These are phyloP conservation scores for Scheffersomyces cryptocercus DNA, from an alignment of 1,139 yeast genomes.

Conservation along the genomic window DNA sequence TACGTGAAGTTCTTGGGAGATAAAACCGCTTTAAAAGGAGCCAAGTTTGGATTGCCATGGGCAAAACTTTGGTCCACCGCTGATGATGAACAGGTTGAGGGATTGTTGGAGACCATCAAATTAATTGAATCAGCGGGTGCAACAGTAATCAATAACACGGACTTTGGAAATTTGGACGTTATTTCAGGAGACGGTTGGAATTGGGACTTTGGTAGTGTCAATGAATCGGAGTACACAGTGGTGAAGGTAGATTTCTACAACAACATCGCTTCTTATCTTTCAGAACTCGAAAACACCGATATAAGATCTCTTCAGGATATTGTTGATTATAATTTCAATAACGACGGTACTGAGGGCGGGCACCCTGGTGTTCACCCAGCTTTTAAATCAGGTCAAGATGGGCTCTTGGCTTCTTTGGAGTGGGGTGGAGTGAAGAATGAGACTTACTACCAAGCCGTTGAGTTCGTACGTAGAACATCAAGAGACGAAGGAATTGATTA, in stretches of 20 bases:
- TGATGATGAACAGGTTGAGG: conserved; percentile 11
- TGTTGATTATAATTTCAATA: conserved; percentile 17
- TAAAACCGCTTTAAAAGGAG: conserved; percentile 20
- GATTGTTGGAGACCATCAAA: conserved; percentile 13
- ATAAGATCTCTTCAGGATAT: conserved; percentile 19
- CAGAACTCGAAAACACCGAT: conserved; percentile 18
- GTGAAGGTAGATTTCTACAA: conserved; percentile 24
- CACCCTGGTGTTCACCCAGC: conserved; percentile 16
- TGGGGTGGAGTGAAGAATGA: conserved; percentile 22
- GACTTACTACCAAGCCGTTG: conserved; percentile 24
- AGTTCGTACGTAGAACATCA: conserved; percentile 19
- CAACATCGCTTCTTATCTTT: conserved; percentile 17
- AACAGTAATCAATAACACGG: conserved; percentile 18
- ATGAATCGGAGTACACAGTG: conserved; percentile 23
- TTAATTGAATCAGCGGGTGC: conserved; percentile 20
- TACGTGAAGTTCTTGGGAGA: conserved; percentile 17
- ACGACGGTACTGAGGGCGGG: conserved; percentile 22
- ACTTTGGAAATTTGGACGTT: conserved; percentile 19
- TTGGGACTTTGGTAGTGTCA: conserved; percentile 20
- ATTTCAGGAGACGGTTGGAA: conserved; percentile 23
- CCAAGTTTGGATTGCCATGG: conserved; percentile 25
- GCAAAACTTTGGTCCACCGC: conserved; percentile 18
- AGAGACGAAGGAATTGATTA: conserved; percentile 25
- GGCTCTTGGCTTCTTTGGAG: conserved; percentile 19
- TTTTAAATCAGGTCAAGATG: conserved; percentile 23